Base-by-base conservation (phyloP, 1,284 basidiomycete genomes). In the Omphalotus olearius region DNA sequence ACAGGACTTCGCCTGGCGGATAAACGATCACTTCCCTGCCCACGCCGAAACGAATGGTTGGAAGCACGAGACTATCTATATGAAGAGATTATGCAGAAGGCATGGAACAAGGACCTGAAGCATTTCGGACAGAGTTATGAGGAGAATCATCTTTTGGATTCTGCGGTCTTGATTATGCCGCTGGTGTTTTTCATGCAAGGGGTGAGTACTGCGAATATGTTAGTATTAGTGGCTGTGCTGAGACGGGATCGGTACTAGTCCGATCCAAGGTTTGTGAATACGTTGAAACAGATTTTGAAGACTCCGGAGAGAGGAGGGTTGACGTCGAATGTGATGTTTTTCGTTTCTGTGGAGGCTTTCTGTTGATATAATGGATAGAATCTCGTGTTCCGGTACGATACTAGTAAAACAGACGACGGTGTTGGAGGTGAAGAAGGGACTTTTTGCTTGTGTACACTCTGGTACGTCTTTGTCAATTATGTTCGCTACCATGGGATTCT, bases 341-440 rank as follows among this genome's bases (percentile, higher is more conserved):
- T 11, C 13, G 6, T 35, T 30, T 20, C 28, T 33, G 37, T 45
- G 11, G 26, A n/a, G 20, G 5, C 25, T 20, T 6, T 14, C 13
- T 23, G 6, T 42, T 44, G 39, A 26, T 18, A 13, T 20, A 3
- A 14, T 5, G 41, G 11, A 5, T 54, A 85, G 83, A 81, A 80
- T 55, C 71, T 88, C 7, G 87, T 91, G 4, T 91, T 83, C 60
- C 81, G 89, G 1, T 93, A 92, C 63, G 91, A 96, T 63, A 85
- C 89, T 10, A 69, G 65, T 26, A 87, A 88, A 64, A 81, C 89
- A 0, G 85, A 91, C 54, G 94, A 96, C 63, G 94, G 93, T 6
- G 91, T 96, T 16, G 93, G 93, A 4, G 93, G 94, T 1, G 91
- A 93, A 58, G 93, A 94, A 68, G 93, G 93, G 6, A 90, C 86